Percentiles rank a stretch among this genome's conserved stretches.
phyloP scores from a whole-genome alignment of 2,329 filamentous ascomycete genomes.

The Thermothelomyces thermophilus region DNA sequence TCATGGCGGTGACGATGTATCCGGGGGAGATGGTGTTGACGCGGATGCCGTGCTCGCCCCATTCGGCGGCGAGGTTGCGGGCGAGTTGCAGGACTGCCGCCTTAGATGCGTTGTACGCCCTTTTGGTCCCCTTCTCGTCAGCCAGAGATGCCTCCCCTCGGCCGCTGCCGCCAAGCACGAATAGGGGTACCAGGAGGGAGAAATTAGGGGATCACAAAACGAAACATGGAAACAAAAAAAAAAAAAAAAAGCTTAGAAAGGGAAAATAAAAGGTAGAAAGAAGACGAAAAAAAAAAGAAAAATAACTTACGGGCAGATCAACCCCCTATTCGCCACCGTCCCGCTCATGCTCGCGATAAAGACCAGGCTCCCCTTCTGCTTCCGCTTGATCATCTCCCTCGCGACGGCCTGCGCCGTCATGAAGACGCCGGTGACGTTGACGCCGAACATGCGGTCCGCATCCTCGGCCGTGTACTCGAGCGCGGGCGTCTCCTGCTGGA shows the following conservation, averaged over 20 bases:
- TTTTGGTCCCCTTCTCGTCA: no score
- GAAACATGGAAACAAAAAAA: no score
- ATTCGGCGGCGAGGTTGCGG: slow-evolving; percentile 65
- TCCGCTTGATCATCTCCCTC: slow-evolving; percentile 59
- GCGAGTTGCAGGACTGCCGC: slow-evolving; percentile 66
- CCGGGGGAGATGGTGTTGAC: slow-evolving; percentile 78
- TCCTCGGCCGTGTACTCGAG: slow-evolving; percentile 73
- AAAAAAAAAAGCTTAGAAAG: no score
- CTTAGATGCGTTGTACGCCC: slow-evolving; percentile 70
- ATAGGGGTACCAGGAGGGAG: no score
- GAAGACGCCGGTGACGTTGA: slow-evolving; percentile 81
- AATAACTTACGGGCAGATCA: slow-evolving; percentile 50
- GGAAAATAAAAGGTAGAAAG: no score
- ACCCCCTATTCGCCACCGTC: slow-evolving; percentile 56
- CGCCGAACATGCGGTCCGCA: slow-evolving; percentile 70
- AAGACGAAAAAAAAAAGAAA: not conserved
- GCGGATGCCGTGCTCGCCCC: slow-evolving; percentile 65
- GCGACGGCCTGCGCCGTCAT: slow-evolving; percentile 87
- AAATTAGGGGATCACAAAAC: no score
- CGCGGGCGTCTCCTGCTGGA: slow-evolving; percentile 77
- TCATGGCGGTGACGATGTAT: slow-evolving; percentile 79
- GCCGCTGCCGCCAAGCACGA: no score
- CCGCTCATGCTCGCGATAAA: slow-evolving; percentile 67
- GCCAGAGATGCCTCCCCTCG: no score
- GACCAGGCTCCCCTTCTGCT: slow-evolving; percentile 54